Base-by-base conservation (phyloP, 805 yeast genomes). In the Middelhovenomyces tepae region DNA sequence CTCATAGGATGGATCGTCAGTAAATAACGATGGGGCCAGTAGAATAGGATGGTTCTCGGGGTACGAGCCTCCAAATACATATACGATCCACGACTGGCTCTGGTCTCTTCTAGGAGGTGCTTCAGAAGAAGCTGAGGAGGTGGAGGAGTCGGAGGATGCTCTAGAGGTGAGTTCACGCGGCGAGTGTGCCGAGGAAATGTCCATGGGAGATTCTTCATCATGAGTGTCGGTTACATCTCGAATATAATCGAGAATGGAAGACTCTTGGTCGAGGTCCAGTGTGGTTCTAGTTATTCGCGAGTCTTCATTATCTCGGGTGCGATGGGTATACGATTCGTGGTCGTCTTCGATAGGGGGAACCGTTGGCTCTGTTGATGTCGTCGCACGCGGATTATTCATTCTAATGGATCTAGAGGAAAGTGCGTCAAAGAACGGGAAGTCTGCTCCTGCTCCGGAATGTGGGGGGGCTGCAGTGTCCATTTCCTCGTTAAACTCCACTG, bases 41-140 rank as follows among this genome's bases (percentile, higher is more conserved):
- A 70, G 53, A 6, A 70, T 47, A 4, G 75, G 75, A 45, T 71
- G 75, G 35, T 64, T 53, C 26, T 53, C 54, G 2, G 69, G 62
- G 42, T 70, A 74, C 9, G 67, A 54, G 25, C 75, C 76, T 1
- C 79, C 79, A 56, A 73, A 64, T 5, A 74, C 77, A 32, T 71
- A 71, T 16, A 75, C 70, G n/a, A 73, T 65, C 81, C 80, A 74
- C 1, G 75, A 67, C 18, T 73, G 55, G n/a, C n/a, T n/a, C n/a
- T n/a, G n/a, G n/a, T n/a, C n/a, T n/a, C n/a, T n/a, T 15, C 29
- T 14, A n/a, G 17, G 43, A 11, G 27, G 31, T 5, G 38, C 26
- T 14, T n/a, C 43, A 15, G 27, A 10, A 13, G 24, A 16, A 9
- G 16, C 7, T 15, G 32, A 18, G 7, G 41, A 15, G 3, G 39